Evolutionary conservation across 495 filamentous ascomycete species (phyloP), one percentile per base, ranked within the genome.

Genomic region (Aspergillus bridgeri): DNA sequence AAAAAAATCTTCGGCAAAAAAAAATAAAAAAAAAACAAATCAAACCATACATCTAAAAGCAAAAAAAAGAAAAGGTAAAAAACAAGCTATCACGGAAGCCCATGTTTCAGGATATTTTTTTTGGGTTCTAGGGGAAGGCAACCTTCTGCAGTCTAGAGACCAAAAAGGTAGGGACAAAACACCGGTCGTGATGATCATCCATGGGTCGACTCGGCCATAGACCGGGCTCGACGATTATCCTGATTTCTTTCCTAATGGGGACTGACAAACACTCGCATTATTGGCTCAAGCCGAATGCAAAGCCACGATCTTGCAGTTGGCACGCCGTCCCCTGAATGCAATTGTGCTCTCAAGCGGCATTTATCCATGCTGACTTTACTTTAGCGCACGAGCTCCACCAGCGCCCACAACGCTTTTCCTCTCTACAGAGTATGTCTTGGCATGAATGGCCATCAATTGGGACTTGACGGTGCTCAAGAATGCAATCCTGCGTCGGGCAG

Each of bases 151-250:
- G n/a, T n/a, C 45, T 47, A 6, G 52, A 45, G 56, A 42, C 13
- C 5, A 42, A 46, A 42, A 52, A 24, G 18, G 49, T 42, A 27
- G 48, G 56, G 52, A 25, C 42, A 59, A 58, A 62, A 57, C 51
- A 58, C 52, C 52, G 60, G 54, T 38, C 48, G 29, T 55, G 60
- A 18, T 54, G 60, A 62, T 62, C 60, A 42, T 38, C 60, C 60
- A 58, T 62, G 60, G 60, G 25, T 59, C 55, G 56, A 42, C 56
- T 62, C 47, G 46, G 48, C 22, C 24, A 19, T 24, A 43, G 54
- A 33, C 48, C 51, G 52, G 42, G 17, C 33, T 50, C 27, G 29
- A 17, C 17, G 18, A 56, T 55, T 58, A 42, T 53, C 51, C 51
- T 27, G 44, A 13, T 21, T 46, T 43, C 23, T 57, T 53, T 29